Base-by-base conservation (phyloP, 306 rosid genomes). In the Adenanthera pavonina region DNA sequence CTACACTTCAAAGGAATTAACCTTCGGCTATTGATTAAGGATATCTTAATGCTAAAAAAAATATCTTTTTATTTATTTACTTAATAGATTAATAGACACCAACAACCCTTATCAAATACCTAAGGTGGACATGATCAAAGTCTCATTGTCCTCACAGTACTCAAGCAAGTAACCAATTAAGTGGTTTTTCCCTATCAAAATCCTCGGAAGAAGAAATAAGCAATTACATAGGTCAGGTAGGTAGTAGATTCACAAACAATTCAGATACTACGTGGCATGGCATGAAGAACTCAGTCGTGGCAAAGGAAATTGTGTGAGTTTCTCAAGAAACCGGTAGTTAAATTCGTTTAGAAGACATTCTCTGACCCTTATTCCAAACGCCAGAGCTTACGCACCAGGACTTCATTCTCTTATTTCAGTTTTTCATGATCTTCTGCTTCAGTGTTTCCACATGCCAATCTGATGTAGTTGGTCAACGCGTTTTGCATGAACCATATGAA, bases 361-460 rank as follows among this genome's bases (percentile, higher is more conserved):
- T 61, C n/a, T 61, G 41, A 4, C 81, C 81, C 82, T 70, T 81
- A 79, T 57, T 77, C 83, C 13, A 77, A 62, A 16, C 53, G 57
- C 68, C 85, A 71, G 38, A 84, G 80, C 85, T 80, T 87, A 73
- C 92, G 88, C 78, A 83, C 87, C 8, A 89, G 82, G 52, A 87
- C 90, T 85, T 88, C 91, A 8, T 85, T 89, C 74, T 89, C 95
- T 86, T 74, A 88, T 76, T 92, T 84, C 52, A 85, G 80, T 76
- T 87, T 87, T 69, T 35, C 90, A 86, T 87, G 40, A 89, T 91
- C 85, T 85, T 88, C 86, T 80, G 87, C 84, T 88, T 84, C 38
- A 87, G 92, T n/a, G 87, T 89, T 85, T 88, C 93, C 65, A 85
- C 89, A 36, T 82, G 90, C 83, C 90, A 78, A 84, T 70, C 75